Base-by-base conservation (phyloP, 23 red algal species). In the Agarophyton chilense region DNA sequence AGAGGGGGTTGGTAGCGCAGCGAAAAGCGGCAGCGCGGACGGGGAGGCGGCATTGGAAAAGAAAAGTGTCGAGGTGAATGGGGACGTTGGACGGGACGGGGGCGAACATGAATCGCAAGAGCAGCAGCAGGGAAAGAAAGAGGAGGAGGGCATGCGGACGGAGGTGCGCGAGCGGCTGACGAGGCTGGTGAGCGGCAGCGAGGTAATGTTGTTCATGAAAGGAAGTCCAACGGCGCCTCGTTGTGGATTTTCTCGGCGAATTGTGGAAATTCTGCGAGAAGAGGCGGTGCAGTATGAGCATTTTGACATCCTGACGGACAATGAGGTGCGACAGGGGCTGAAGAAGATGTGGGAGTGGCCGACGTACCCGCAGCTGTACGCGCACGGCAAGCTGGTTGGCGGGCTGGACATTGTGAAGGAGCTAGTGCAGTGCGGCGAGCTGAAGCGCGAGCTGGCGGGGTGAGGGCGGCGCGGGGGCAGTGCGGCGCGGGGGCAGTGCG, bases 131-230 rank as follows among this genome's bases (percentile, higher is more conserved):
- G n/a, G n/a, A n/a, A 42, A 55, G 75, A 29, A 55, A 1, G 34
- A 65, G 53, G 57, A 11, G 87, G 76, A 17, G 53, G 76, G 71
- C 17, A 61, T 44, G 72, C 21, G 25, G 44, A 22, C 72, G 45
- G 72, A 36, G 19, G 25, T 36, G 2, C 31, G 56, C 38, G 79
- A 63, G 17, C 82, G 92, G 22, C 45, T 96, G 65, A 36, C 78
- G 64, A 67, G 28, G 10, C 73, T 98, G 21, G 63, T 92, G 33
- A 62, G 40, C 25, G n/a, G 50, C 44, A 28, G 46, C 12, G 50
- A 45, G 49, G 88, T 98, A 38, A 89, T 98, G 87, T 50, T 98
- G 40, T 98, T 98, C 79, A 98, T 98, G 96, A 98, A 98, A 51
- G 96, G 96, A 52, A 82, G 40, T n/a, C 93, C 88, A 3, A 77